phyloP scores from a whole-genome alignment of 1,284 basidiomycete species.

The Hortiboletus rubellus region DNA sequence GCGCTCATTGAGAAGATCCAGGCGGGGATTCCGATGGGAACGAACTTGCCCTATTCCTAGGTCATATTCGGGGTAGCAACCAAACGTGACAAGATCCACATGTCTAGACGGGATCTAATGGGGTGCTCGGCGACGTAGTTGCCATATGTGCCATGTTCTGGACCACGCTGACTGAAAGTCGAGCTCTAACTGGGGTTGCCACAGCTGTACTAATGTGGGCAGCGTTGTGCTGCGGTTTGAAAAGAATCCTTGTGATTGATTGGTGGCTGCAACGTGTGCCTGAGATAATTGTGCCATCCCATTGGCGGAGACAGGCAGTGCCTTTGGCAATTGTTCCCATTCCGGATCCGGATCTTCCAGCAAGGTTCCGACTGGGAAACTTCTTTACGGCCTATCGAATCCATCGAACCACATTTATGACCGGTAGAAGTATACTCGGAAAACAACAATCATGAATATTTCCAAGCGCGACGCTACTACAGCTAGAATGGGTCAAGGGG shows the following conservation, averaged over 20 bases:
- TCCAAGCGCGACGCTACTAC: conserved; percentile 19
- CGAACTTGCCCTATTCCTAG: conserved; percentile 34
- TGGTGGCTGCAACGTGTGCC: conserved; percentile 34
- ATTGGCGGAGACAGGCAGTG: conserved; percentile 32
- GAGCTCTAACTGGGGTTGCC: conserved; percentile 30
- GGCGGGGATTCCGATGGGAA: conserved; percentile 62
- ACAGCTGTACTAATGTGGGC: conserved; percentile 14
- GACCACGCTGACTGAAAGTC: conserved; percentile 28
- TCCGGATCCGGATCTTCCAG: conserved; percentile 36
- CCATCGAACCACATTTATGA: conserved; percentile 29
- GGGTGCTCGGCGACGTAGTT: conserved; percentile 41
- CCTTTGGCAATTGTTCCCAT: conserved; percentile 32
- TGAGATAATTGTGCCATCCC: conserved; percentile 20
- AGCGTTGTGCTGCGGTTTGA: conserved; percentile 29
- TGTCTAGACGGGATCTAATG: conserved; percentile 27
- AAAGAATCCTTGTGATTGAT: conserved; percentile 28
- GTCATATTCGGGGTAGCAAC: conserved; percentile 36
- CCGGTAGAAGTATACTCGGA: conserved; percentile 28
- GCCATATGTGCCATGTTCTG: conserved; percentile 40
- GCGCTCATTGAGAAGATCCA: conserved; percentile 88
- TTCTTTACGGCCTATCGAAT: conserved; percentile 21
- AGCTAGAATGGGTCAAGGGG: conserved; percentile 31
- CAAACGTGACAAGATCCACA: conserved; percentile 28
- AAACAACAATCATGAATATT: conserved; percentile 16
- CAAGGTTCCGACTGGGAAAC: conserved; percentile 34